Evolutionary conservation across 1,284 basidiomycete genomes (phyloP).

Genomic region (Tilletia setariae): DNA sequence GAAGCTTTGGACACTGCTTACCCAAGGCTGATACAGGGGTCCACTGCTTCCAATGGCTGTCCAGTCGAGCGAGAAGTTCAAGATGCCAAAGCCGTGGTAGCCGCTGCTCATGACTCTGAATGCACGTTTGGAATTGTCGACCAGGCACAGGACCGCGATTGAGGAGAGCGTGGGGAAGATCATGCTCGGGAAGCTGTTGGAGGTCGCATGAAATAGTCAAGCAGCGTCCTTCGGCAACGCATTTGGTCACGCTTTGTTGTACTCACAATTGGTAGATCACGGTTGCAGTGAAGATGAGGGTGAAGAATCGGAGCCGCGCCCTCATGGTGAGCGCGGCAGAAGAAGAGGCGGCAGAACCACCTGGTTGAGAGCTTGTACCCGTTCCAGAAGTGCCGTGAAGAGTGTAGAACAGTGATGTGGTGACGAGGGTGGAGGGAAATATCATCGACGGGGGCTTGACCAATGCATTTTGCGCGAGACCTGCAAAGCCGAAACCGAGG

Average conservation of each 20-base stretch:
- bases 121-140: conserved; percentile 56
- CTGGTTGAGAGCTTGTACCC: not conserved
- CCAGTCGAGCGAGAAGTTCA: conserved; percentile 60
- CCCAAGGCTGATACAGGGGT: conserved; percentile 59
- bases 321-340: conserved; percentile 48
- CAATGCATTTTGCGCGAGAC: conserved; percentile 48
- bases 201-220: not conserved
- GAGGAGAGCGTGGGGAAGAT: conserved; percentile 59
- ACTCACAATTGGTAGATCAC: conserved; percentile 13
- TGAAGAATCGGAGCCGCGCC: conserved; percentile 57
- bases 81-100: conserved; percentile 59
- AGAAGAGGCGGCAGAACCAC: not conserved
- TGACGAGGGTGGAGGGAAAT: conserved; percentile 59
- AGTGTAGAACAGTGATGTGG: conserved; percentile 59
- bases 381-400: conserved; percentile 54
- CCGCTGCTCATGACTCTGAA: conserved; percentile 58
- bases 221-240: not conserved
- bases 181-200: conserved; percentile 58
- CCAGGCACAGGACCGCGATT: conserved; percentile 58
- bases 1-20: not conserved
- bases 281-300: conserved; percentile 55
- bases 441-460: conserved; percentile 53
- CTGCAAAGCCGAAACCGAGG: conserved; percentile 53
- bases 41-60: conserved; percentile 57
- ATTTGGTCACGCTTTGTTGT: not conserved